Evolutionary conservation across 2,329 filamentous ascomycete species (phyloP).

Genomic region (Pestalotiopsis sp.): DNA sequence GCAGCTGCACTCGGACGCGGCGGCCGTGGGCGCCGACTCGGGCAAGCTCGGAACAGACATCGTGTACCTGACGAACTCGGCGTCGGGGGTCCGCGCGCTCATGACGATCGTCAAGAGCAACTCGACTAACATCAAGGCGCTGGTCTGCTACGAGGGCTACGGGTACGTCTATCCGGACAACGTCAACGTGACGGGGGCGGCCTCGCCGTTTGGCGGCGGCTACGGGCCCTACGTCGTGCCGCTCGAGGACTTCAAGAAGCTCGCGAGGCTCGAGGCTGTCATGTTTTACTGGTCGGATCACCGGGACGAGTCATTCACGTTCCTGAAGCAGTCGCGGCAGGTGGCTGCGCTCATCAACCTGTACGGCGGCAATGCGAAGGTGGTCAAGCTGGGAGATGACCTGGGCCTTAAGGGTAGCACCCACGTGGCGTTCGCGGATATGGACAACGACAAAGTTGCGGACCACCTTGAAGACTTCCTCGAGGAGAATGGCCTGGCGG

Average conservation of each 20-base stretch:
- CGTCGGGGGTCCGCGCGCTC: constrained; percentile 34
- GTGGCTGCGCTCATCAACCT: constrained; percentile 28
- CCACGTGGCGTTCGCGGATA: constrained; percentile 30
- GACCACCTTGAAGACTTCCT: constrained; percentile 28
- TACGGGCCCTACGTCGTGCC: constrained; percentile 27
- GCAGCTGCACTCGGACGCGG: constrained; percentile 34
- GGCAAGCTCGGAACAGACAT: constrained; percentile 31
- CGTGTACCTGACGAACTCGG: constrained; percentile 38
- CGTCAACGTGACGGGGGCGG: constrained; percentile 21
- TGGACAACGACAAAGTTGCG: constrained; percentile 31
- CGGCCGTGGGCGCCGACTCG: constrained; percentile 36
- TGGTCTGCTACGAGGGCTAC: constrained; percentile 32
- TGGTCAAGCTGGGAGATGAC: constrained; percentile 27
- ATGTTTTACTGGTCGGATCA: constrained; percentile 30
- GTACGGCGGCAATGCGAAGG: constrained; percentile 30
- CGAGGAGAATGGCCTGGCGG: not conserved
- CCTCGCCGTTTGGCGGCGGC: constrained; percentile 10
- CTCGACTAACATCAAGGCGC: constrained; percentile 37
- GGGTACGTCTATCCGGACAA: constrained; percentile 28
- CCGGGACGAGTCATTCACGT: constrained; percentile 22
- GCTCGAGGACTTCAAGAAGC: constrained; percentile 29
- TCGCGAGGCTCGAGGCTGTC: constrained; percentile 23
- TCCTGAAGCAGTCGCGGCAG: constrained; percentile 22
- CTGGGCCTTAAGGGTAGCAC: constrained; percentile 29
- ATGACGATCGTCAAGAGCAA: constrained; percentile 36